phyloP scores from a whole-genome alignment of 192 early-diverging fungal species.

The Backusella tuberculispora region DNA sequence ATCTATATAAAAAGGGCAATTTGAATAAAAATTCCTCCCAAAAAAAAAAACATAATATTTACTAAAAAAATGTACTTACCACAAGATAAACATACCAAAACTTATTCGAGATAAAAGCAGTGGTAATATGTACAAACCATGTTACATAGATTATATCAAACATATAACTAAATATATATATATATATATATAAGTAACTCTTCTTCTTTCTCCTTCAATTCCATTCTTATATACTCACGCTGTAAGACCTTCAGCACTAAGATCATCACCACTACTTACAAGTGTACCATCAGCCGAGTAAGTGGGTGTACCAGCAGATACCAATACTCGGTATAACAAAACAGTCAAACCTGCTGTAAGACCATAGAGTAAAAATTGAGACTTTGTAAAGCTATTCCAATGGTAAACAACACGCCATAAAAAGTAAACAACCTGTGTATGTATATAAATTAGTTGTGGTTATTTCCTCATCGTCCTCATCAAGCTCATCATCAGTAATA shows the following conservation, averaged over 20 bases:
- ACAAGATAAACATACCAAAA: slow-evolving; percentile 54
- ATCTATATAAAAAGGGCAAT: slow-evolving; percentile 40
- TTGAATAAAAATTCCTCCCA: not conserved
- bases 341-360: slow-evolving; percentile 51
- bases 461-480: not conserved
- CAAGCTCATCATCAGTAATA: not conserved
- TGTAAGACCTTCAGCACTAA: slow-evolving; percentile 54
- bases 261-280: slow-evolving; percentile 51
- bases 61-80: slow-evolving; percentile 37
- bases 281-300: slow-evolving; percentile 49
- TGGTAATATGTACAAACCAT: slow-evolving; percentile 74
- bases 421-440: slow-evolving; percentile 50
- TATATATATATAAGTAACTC: not conserved
- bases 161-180: slow-evolving; percentile 63
- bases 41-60: not conserved
- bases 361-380: slow-evolving; percentile 45
- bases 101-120: slow-evolving; percentile 60
- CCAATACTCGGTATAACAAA: slow-evolving; percentile 54
- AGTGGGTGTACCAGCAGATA: slow-evolving; percentile 47
- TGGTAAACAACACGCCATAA: slow-evolving; percentile 57
- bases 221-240: slow-evolving; percentile 46
- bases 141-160: slow-evolving; percentile 88
- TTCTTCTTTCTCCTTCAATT: not conserved
- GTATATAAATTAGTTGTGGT: not conserved
- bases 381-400: slow-evolving; percentile 53